These are phyloP conservation scores for Pseudisothecium myosuroides DNA, from an alignment of 225 moss, liverwort and hornwort species.

Conservation along the genomic window DNA sequence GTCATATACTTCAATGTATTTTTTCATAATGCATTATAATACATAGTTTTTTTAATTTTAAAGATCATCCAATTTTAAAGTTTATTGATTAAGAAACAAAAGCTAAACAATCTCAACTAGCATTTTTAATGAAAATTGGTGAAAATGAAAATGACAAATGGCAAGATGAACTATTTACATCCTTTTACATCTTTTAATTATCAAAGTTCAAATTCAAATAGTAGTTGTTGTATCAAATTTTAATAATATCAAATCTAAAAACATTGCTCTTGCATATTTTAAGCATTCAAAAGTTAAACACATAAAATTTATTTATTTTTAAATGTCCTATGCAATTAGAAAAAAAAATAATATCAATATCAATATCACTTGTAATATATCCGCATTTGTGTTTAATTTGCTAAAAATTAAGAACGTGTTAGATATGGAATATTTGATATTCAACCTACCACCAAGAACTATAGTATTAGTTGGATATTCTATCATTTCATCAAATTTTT, in stretches of 20 bases:
- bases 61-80: no score
- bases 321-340: no score
- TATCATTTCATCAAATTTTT: not conserved
- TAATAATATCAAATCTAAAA: not conserved
- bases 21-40: no score
- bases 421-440: not conserved
- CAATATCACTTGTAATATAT: not conserved
- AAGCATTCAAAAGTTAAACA: not conserved
- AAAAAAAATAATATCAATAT: not conserved
- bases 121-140: no score
- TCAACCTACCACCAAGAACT: not conserved
- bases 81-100: accelerated
- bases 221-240: not conserved
- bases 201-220: no score
- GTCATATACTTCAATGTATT: not conserved
- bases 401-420: no score
- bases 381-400: not conserved
- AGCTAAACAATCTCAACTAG: not conserved
- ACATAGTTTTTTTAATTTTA: no score
- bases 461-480: not conserved
- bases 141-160: not conserved
- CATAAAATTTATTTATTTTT: not conserved
- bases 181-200: no score
- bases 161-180: not conserved
- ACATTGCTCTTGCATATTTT: not conserved